phyloP scores from a whole-genome alignment of 345 rosid species.

The Mercurialis annua region DNA sequence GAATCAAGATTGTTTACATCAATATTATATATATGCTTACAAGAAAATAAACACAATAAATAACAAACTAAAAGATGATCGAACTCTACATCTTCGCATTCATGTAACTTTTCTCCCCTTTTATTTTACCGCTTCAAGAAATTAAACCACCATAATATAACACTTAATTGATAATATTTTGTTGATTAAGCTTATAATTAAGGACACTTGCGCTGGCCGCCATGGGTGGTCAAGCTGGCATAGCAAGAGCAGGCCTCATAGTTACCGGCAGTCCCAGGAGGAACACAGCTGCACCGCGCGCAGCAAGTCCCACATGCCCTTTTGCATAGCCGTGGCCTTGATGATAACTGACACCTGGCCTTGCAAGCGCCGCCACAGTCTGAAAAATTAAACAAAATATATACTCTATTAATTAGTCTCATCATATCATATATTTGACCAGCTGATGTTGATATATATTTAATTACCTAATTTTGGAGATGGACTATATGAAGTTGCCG shows the following conservation, averaged over 20 bases:
- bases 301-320: slow-evolving; percentile 81
- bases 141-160: too few species aligned
- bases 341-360: slow-evolving; percentile 57
- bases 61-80: too few species aligned
- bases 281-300: slow-evolving; percentile 69
- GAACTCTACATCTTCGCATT: too few species aligned
- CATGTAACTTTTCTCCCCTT: too few species aligned
- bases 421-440: neutral
- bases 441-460: neutral
- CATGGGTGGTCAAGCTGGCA: slow-evolving; percentile 65
- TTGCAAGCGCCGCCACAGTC: slow-evolving; percentile 43
- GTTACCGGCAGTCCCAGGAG: slow-evolving; percentile 72
- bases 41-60: too few species aligned
- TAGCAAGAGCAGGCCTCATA: slow-evolving; percentile 63
- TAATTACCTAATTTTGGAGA: slow-evolving; percentile 4
- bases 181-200: neutral
- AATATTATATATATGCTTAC: too few species aligned
- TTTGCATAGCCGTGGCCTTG: slow-evolving; percentile 55
- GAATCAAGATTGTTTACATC: too few species aligned
- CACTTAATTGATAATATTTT: too few species aligned
- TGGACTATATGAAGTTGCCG: neutral
- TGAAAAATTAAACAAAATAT: neutral
- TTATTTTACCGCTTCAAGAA: too few species aligned
- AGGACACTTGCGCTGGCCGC: slow-evolving; percentile 78
- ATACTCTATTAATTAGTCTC: neutral